Evolutionary conservation across 1,139 yeast genomes (phyloP), one percentile per base, ranked within the genome.

Genomic region (Kurtzmaniella quercitrusa): DNA sequence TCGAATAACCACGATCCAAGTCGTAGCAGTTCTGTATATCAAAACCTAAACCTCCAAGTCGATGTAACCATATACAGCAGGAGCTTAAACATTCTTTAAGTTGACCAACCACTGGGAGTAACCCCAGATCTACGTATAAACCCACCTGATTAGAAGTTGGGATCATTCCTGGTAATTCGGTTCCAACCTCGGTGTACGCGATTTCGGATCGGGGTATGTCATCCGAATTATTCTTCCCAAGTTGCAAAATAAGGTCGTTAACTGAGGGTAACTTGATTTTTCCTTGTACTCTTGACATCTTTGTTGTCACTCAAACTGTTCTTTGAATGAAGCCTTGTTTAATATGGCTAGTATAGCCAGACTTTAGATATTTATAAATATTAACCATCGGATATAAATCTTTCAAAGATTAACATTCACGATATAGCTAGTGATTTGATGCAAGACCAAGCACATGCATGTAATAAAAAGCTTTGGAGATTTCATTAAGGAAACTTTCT

Each of bases 201-300:
- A 26, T 11, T 26, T 26, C 30, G 15, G 34, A 14, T 4, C 34
- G 34, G 17, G 18, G 34, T 9, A 16, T 14, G 9, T 30, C 18
- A 14, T 14, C 37, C 19, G 11, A 14, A 4, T 20, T 18, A 9
- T 12, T 19, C 7, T 12, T 34, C 5, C 20, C 37, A 4, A 34
- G 12, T 19, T 34, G 37, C 11, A 19, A 26, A n/a, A 16, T 34
- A 12, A 34, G 26, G 19, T 34, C 37, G 12, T 19, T 18, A 19
- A 34, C 19, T n/a, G 37, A 34, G 9, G 37, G 37, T 34, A 34
- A 20, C 20, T 34, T 20, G 6, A 30, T 14, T 30, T 30, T 5
- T 5, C n/a, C n/a, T 5, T 26, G n/a, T n/a, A n/a, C n/a, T n/a
- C n/a, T n/a, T n/a, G n/a, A n/a, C n/a, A n/a, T n/a, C n/a, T n/a